phyloP scores from a whole-genome alignment of 2,329 filamentous ascomycete species.

The Ustilaginoidea virens region DNA sequence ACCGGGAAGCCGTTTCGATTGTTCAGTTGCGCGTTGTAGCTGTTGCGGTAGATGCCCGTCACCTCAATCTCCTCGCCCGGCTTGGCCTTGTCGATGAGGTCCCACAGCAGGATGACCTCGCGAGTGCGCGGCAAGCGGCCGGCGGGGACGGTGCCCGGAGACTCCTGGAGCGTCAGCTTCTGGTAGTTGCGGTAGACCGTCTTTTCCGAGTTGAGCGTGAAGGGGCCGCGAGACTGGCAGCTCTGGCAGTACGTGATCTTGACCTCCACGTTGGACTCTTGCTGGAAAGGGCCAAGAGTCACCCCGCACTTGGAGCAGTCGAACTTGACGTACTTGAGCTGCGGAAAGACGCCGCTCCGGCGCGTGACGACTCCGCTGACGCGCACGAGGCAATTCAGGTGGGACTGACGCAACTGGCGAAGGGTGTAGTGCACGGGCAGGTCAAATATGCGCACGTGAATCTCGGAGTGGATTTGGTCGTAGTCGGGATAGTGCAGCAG shows the following conservation, averaged over 20 bases:
- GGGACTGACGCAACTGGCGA: slow-evolving; percentile 83
- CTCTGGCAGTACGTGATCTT: slow-evolving; percentile 94
- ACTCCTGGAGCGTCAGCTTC: slow-evolving; percentile 92
- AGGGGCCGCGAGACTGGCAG: slow-evolving; percentile 88
- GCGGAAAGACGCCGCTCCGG: slow-evolving; percentile 87
- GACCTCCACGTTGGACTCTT: slow-evolving; percentile 92
- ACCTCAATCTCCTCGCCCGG: slow-evolving; percentile 96
- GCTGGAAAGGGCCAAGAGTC: slow-evolving; percentile 89
- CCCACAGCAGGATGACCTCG: slow-evolving; percentile 91
- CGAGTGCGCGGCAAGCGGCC: slow-evolving; percentile 85
- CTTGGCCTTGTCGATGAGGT: slow-evolving; percentile 92
- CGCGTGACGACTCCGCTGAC: slow-evolving; percentile 93
- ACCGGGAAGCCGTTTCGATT: slow-evolving; percentile 98
- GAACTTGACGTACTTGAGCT: slow-evolving; percentile 97
- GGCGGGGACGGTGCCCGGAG: slow-evolving; percentile 89
- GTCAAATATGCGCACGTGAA: slow-evolving; percentile 92
- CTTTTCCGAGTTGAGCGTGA: slow-evolving; percentile 91
- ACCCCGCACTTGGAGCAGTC: slow-evolving; percentile 88
- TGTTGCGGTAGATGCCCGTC: slow-evolving; percentile 94
- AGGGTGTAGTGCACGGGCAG: slow-evolving; percentile 90
- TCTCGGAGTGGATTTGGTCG: slow-evolving; percentile 91
- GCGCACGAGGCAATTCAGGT: slow-evolving; percentile 88
- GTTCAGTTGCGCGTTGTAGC: slow-evolving; percentile 93
- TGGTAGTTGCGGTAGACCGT: slow-evolving; percentile 98
- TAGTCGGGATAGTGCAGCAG: slow-evolving; percentile 95